These are phyloP conservation scores for Chlorella variabilis DNA, from an alignment of 163 green algal species.

Conservation along the genomic window DNA sequence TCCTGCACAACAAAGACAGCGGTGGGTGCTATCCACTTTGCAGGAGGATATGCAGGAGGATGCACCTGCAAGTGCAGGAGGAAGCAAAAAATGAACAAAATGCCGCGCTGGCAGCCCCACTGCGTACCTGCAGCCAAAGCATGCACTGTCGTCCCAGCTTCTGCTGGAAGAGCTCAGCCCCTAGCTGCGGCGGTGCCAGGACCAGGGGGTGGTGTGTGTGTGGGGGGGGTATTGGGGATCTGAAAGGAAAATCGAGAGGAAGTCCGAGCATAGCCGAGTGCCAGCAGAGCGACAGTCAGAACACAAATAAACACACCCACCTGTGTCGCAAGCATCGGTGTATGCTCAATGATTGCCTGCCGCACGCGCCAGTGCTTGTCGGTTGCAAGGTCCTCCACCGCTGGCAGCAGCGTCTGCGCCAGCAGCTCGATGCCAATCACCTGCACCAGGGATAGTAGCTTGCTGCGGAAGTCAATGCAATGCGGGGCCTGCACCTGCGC, in stretches of 20 bases:
- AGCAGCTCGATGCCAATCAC: conserved; percentile 98
- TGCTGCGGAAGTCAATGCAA: not conserved
- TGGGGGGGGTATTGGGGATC: too few relatives aligned
- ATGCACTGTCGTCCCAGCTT: conserved; percentile 97
- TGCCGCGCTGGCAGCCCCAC: not conserved
- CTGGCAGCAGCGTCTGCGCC: conserved; percentile 90
- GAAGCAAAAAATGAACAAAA: too few relatives aligned
- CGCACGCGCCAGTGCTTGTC: conserved; percentile 99
- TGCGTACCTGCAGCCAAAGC: conserved; percentile 83
- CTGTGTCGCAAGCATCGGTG: conserved; percentile 95
- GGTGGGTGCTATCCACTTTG: too few relatives aligned
- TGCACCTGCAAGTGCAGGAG: too few relatives aligned
- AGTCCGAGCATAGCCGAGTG: too few relatives aligned
- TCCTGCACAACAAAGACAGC: conserved; percentile 51
- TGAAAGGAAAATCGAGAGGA: too few relatives aligned
- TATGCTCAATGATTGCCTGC: conserved; percentile 98
- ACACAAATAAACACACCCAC: conserved; percentile 93
- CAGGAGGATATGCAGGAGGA: too few relatives aligned
- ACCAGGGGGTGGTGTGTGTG: conserved; percentile 32
- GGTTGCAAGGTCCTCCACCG: conserved; percentile 93
- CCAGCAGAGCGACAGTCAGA: conserved; percentile 84
- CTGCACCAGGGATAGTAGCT: too few relatives aligned
- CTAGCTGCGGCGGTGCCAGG: conserved; percentile 91
- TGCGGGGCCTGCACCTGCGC: too few relatives aligned
- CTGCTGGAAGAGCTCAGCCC: conserved; percentile 90